Percentiles rank a stretch among this genome's conserved stretches.
Evolutionary conservation across 176 grass and related monocot species (phyloP).

Genomic region (Musa schizocarpa): DNA sequence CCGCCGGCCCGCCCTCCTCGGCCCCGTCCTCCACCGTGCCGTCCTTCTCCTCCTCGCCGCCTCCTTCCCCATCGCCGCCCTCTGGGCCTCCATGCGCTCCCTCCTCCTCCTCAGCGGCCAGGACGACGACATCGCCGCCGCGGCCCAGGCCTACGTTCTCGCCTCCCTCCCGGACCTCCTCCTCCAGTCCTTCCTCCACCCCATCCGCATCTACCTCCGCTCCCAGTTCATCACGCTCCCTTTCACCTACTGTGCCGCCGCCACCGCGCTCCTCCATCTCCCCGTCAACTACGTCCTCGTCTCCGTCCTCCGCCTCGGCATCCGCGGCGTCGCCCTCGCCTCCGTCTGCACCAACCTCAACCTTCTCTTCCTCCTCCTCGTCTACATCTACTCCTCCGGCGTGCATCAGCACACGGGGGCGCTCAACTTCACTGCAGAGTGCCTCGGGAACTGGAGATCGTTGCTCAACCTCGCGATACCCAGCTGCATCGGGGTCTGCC

Average conservation of each 20-base stretch:
- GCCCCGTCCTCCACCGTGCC: constrained; percentile 49
- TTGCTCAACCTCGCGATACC: constrained; percentile 59
- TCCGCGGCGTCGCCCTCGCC: constrained; percentile 67
- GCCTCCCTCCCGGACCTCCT: constrained; percentile 70
- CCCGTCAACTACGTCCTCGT: constrained; percentile 67
- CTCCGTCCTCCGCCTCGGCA: constrained; percentile 45
- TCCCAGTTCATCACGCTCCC: constrained; percentile 81
- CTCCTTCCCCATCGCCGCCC: constrained; percentile 45
- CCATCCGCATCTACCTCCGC: constrained; percentile 85
- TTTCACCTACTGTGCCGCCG: constrained; percentile 58
- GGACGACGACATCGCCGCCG: constrained; percentile 49
- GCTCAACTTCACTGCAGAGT: neutral
- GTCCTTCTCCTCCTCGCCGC: constrained; percentile 46
- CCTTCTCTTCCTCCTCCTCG: constrained; percentile 47
- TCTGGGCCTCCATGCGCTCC: constrained; percentile 65
- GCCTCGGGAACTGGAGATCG: constrained; percentile 35
- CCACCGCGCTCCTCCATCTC: constrained; percentile 54
- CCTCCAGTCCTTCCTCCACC: constrained; percentile 80
- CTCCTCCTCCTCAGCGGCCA: constrained; percentile 51
- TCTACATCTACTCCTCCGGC: constrained; percentile 53
- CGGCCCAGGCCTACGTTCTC: constrained; percentile 62
- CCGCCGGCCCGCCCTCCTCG: constrained; percentile 48
- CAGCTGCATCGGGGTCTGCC: constrained; percentile 79
- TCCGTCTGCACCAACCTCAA: constrained; percentile 73
- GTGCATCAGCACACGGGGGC: constrained; percentile 6